Evolutionary conservation across 1,284 basidiomycete genomes (phyloP).

Genomic region (Cryptococcus sp.): DNA sequence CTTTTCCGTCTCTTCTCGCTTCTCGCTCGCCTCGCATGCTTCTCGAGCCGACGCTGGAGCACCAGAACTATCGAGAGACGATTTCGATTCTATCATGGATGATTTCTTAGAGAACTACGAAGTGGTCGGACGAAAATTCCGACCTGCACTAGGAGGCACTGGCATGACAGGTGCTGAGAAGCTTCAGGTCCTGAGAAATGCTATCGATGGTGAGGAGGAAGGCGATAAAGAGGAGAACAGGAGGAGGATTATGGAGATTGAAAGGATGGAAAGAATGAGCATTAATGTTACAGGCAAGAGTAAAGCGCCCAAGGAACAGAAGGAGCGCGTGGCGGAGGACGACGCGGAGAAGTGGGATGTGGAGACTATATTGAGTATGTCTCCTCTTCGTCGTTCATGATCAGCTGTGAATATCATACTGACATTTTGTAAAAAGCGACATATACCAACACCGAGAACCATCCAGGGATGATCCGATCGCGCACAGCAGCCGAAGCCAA

Average conservation of each 20-base stretch:
- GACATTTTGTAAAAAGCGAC: slow-evolving; percentile 63
- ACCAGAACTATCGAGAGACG: slow-evolving; percentile 76
- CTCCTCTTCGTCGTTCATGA: neutral
- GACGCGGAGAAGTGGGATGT: slow-evolving; percentile 88
- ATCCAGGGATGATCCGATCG: slow-evolving; percentile 78
- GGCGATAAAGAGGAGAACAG: slow-evolving; percentile 62
- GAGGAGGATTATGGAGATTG: slow-evolving; percentile 61
- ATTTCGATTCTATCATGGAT: slow-evolving; percentile 89
- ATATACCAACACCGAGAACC: slow-evolving; percentile 92
- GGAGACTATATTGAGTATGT: slow-evolving; percentile 86
- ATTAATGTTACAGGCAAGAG: slow-evolving; percentile 2
- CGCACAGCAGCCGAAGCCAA: slow-evolving; percentile 57
- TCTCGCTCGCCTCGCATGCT: slow-evolving; percentile 36
- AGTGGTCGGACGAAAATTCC: slow-evolving; percentile 79
- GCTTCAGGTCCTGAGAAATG: slow-evolving; percentile 71
- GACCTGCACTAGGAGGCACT: slow-evolving; percentile 62
- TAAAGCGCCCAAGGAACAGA: slow-evolving; percentile 54
- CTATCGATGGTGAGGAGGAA: slow-evolving; percentile 66
- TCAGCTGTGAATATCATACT: neutral
- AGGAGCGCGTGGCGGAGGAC: slow-evolving; percentile 56
- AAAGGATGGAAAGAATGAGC: slow-evolving; percentile 41
- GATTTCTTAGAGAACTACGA: slow-evolving; percentile 94
- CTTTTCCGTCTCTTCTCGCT: slow-evolving; percentile 30
- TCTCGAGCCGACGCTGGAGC: slow-evolving; percentile 53
- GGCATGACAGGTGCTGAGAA: slow-evolving; percentile 74